Evolutionary conservation across 768 basidiomycete genomes (phyloP), one percentile per base, ranked within the genome.

Genomic region (Termitomyces sp.): DNA sequence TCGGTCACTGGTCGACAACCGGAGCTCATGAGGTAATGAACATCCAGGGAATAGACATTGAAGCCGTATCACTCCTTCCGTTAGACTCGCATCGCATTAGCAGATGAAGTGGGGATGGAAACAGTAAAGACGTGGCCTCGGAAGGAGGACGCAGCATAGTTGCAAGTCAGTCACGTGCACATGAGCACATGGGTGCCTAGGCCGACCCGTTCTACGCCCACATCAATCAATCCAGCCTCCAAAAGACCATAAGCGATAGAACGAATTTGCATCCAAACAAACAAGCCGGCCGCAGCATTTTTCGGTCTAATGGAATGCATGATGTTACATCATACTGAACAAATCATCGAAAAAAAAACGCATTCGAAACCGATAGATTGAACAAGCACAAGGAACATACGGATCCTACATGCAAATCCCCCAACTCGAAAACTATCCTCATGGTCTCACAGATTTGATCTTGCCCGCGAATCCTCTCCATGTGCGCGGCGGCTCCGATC

Each of bases 401-500:
- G 17, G 1, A 29, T 54, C 25, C 37, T 25, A 38, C 37, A 54
- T 40, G 37, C 37, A 52, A 36, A 17, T 31, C 29, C 17, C 40
- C 37, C 10, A 37, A 37, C 25, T 25, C 34, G 4, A 34, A 34
- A 34, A 34, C 20, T 25, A 5, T 55, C 53, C 25, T 43, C 40
- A 14, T 14, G 53, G 36, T 25, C 12, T 34, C 37, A 42, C 25
- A 48, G 57, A 29, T 49, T 40, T 32, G 42, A 60, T 37, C 25
- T 48, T 37, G 46, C 38, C 38, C 20, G 11, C 40, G n/a, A 17
- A 49, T 50, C 36, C 46, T 10, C 7, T 42, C 49, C 49, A 50
- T 29, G 15, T 34, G 37, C 25, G 36, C 31, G 29, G 47, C 48
- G 54, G 54, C 38, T 43, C 60, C 54, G 60, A 56, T 60, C 32